Evolutionary conservation across 257 asterid genomes (phyloP).

Genomic region (Solanum ossicruentum): DNA sequence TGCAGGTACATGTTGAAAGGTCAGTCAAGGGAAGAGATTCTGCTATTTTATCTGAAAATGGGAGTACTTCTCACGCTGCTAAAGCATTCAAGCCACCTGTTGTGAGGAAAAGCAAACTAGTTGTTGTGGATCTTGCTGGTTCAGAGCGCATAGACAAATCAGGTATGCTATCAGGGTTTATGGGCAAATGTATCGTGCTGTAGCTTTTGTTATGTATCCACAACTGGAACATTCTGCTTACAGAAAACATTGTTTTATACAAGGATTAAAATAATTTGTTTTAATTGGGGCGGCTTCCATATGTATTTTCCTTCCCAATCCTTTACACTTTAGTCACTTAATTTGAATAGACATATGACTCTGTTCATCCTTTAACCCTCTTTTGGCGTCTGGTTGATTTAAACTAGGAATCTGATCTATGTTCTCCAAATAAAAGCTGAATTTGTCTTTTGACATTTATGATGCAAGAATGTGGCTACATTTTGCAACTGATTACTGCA

Average conservation of each 20-base stretch:
- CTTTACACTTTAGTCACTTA: background rate
- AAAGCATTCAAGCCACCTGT: conserved; percentile 56
- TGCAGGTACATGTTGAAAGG: conserved; percentile 61
- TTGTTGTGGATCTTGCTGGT: conserved; percentile 92
- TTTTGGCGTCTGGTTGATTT: background rate
- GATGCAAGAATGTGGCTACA: background rate
- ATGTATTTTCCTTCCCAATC: background rate
- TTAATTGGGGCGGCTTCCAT: background rate
- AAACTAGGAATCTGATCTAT: background rate
- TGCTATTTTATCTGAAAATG: conserved; percentile 39
- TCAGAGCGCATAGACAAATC: conserved; percentile 83
- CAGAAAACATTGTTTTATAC: background rate
- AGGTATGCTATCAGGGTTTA: conserved; percentile 24
- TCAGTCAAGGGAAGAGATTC: conserved; percentile 57
- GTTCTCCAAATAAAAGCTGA: background rate
- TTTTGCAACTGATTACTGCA: background rate
- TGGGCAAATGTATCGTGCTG: background rate
- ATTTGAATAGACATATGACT: background rate
- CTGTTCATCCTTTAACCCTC: background rate
- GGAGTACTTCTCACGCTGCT: conserved; percentile 27
- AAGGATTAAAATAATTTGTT: background rate
- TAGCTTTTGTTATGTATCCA: background rate
- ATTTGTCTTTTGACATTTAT: background rate
- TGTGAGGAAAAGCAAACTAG: conserved; percentile 67
- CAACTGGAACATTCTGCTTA: background rate